Evolutionary conservation across 768 basidiomycete species (phyloP).

Genomic region (Lentinula raphanica): DNA sequence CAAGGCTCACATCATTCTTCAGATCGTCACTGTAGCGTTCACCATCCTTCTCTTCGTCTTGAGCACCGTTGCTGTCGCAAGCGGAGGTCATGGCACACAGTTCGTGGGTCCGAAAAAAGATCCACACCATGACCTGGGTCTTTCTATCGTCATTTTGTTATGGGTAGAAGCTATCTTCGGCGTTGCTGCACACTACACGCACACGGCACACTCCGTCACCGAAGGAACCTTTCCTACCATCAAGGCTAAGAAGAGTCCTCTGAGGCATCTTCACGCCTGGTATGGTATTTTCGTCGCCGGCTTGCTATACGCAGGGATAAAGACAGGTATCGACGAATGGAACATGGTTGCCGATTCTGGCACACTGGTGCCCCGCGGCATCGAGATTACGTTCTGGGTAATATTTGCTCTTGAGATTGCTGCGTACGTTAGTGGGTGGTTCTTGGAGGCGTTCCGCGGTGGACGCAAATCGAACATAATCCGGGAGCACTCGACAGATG

Average conservation of each 20-base stretch:
- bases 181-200: conserved; percentile 13
- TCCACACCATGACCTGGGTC: conserved; percentile 15
- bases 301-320: conserved; percentile 14
- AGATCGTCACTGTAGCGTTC: conserved; percentile 9
- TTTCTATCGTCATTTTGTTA: conserved; percentile 12
- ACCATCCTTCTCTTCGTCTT: conserved; percentile 8
- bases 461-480: background rate
- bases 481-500: background rate
- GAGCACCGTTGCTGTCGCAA: conserved; percentile 9
- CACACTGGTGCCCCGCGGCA: conserved; percentile 11
- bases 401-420: conserved; percentile 12
- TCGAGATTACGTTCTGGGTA: conserved; percentile 11
- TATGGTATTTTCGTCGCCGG: conserved; percentile 13
- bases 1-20: conserved; percentile 12
- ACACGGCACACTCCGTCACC: conserved; percentile 8
- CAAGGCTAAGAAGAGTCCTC: conserved; percentile 11
- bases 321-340: conserved; percentile 17
- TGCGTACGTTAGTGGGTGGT: conserved; percentile 13
- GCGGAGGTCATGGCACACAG: conserved; percentile 11
- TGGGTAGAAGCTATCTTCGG: conserved; percentile 13
- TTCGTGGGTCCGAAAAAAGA: conserved; percentile 11
- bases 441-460: conserved; percentile 11
- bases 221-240: conserved; percentile 10
- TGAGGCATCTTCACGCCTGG: conserved; percentile 13
- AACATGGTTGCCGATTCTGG: conserved; percentile 9